A percentile compares a stretch with the other conserved stretches of the same genome.
These are phyloP conservation scores for Potentilla sterilis DNA, from an alignment of 306 rosid species.

Conservation along the genomic window DNA sequence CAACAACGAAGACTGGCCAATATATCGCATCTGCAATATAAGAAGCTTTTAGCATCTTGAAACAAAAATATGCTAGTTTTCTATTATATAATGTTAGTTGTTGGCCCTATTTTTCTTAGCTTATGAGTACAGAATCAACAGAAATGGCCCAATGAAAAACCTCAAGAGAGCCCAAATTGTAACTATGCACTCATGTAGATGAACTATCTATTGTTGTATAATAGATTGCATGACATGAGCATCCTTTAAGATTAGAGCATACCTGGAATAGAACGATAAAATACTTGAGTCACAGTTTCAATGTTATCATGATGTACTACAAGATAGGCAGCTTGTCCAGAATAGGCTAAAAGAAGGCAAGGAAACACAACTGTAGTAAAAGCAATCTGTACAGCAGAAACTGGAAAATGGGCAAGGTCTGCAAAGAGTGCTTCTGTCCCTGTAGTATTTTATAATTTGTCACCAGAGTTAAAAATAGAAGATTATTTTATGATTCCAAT, in stretches of 20 bases:
- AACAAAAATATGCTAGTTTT: not conserved
- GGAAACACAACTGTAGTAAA: slow-evolving; percentile 92
- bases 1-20: slow-evolving; percentile 94
- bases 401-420: slow-evolving; percentile 94
- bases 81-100: not conserved
- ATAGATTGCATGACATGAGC: not conserved
- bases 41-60: slow-evolving; percentile 35
- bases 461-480: slow-evolving; percentile 28
- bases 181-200: not conserved
- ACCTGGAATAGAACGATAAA: slow-evolving; percentile 98
- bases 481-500: not conserved
- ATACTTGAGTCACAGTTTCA: slow-evolving; percentile 33
- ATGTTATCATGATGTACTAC: slow-evolving; percentile 8
- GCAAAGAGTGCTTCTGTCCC: slow-evolving; percentile 99
- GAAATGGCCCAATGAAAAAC: not conserved
- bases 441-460: slow-evolving; percentile 40
- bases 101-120: not conserved
- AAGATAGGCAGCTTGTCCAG: slow-evolving; percentile 98
- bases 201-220: not conserved
- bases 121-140: not conserved
- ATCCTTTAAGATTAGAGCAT: slow-evolving; percentile 19
- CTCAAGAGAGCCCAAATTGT: not conserved
- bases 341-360: slow-evolving; percentile 89
- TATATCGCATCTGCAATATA: slow-evolving; percentile 62
- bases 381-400: slow-evolving; percentile 90